Evolutionary conservation across 345 rosid genomes (phyloP).

Genomic region (Eucalyptus caleyi): DNA sequence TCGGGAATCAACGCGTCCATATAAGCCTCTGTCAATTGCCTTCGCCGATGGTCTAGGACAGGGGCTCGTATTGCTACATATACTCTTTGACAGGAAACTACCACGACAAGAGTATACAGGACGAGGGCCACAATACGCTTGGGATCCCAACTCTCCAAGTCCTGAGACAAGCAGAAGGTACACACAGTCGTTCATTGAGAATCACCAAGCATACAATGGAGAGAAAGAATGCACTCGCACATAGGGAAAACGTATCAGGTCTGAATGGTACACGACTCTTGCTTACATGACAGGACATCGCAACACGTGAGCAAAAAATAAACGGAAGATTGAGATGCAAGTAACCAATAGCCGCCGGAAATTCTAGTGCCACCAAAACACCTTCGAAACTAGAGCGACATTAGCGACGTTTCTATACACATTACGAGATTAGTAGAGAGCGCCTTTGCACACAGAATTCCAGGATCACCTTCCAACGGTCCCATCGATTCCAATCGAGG

Average conservation of each 20-base stretch:
- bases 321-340: background rate
- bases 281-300: background rate
- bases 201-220: background rate
- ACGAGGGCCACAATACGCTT: constrained; percentile 48
- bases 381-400: background rate
- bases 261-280: background rate
- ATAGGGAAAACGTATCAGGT: background rate
- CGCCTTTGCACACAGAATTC: background rate
- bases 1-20: constrained; percentile 97
- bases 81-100: constrained; percentile 51
- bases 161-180: constrained; percentile 36
- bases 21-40: constrained; percentile 72
- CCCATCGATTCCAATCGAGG: constrained; percentile 73
- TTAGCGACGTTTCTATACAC: background rate
- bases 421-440: background rate
- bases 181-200: background rate
- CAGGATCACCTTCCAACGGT: constrained; percentile 64
- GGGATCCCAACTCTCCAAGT: constrained; percentile 61
- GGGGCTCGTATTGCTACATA: constrained; percentile 66
- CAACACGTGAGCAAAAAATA: background rate
- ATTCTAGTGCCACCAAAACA: background rate
- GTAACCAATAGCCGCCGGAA: background rate
- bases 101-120: constrained; percentile 40
- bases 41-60: constrained; percentile 38
- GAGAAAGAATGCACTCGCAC: background rate